Evolutionary conservation across 345 rosid genomes (phyloP).

Genomic region (Euphorbia pulcherrima): DNA sequence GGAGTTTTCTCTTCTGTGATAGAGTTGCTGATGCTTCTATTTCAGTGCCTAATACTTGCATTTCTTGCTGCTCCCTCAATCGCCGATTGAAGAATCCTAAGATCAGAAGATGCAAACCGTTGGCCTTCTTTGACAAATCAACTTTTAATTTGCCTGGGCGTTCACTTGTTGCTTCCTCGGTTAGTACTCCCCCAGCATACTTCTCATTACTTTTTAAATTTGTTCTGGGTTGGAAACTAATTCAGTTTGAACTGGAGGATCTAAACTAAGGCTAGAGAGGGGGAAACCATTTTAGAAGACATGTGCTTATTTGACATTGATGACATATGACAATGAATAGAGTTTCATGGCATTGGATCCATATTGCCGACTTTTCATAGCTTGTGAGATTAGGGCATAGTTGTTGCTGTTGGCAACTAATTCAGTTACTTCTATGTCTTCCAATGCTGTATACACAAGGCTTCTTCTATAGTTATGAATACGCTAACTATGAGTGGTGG

Average conservation of each 20-base stretch:
- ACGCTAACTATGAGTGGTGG: neutral
- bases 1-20: slow-evolving; percentile 29
- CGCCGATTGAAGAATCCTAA: slow-evolving; percentile 34
- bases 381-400: too few relatives aligned
- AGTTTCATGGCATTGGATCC: too few relatives aligned
- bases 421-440: too few relatives aligned
- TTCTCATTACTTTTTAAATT: neutral
- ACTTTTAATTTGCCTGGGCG: slow-evolving; percentile 41
- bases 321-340: too few relatives aligned
- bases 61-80: slow-evolving; percentile 38
- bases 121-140: slow-evolving; percentile 61
- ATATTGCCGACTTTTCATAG: too few relatives aligned
- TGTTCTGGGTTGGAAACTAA: neutral
- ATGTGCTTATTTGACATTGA: too few relatives aligned
- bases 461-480: neutral
- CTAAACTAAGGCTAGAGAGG: too few relatives aligned
- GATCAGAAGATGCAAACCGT: slow-evolving; percentile 30
- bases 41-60: slow-evolving; percentile 35
- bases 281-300: too few relatives aligned
- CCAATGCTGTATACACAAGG: neutral
- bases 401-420: too few relatives aligned
- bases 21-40: slow-evolving; percentile 25
- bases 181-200: slow-evolving; percentile 30
- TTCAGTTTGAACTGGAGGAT: too few relatives aligned
- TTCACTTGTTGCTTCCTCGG: slow-evolving; percentile 33